Conservation (phyloP, 352 stramenopile genomes). For the Globisporangium ultimum region DNA sequence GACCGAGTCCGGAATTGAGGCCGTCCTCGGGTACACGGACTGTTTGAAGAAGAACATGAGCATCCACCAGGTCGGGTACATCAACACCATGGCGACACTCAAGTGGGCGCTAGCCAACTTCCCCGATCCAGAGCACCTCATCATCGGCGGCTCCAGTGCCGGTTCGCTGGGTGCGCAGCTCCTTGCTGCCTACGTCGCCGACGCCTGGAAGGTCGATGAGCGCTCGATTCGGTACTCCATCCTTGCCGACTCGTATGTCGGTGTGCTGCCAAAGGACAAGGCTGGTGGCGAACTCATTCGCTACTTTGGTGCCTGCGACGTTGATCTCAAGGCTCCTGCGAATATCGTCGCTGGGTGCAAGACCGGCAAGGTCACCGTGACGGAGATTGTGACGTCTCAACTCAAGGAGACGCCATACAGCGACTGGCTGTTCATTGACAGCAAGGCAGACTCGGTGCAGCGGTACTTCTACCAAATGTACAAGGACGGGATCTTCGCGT, state of each 20-base stretch:
- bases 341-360: conserved; percentile 43
- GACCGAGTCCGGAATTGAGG: conserved; percentile 29
- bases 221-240: conserved; percentile 56
- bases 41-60: conserved; percentile 52
- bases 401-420: conserved; percentile 38
- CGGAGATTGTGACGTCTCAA: conserved; percentile 48
- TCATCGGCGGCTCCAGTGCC: conserved; percentile 54
- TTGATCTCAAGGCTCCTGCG: conserved; percentile 39
- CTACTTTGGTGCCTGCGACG: conserved; percentile 54
- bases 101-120: conserved; percentile 64
- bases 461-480: conserved; percentile 68
- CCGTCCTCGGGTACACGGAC: conserved; percentile 30
- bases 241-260: conserved; percentile 64
- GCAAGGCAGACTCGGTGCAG: conserved; percentile 55
- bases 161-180: conserved; percentile 50
- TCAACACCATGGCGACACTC: conserved; percentile 60
- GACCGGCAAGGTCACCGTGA: conserved; percentile 35
- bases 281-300: conserved; percentile 44
- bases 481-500: conserved; percentile 42
- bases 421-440: conserved; percentile 69
- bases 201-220: conserved; percentile 53
- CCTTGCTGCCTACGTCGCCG: conserved; percentile 35
- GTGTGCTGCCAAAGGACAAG: conserved; percentile 48
- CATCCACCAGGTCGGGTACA: conserved; percentile 53
- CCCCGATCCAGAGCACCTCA: conserved; percentile 50